Evolutionary conservation across 225 moss, liverwort and hornwort species (phyloP), one percentile per base, ranked within the genome.

Genomic region (Thuidium tamariscinum): DNA sequence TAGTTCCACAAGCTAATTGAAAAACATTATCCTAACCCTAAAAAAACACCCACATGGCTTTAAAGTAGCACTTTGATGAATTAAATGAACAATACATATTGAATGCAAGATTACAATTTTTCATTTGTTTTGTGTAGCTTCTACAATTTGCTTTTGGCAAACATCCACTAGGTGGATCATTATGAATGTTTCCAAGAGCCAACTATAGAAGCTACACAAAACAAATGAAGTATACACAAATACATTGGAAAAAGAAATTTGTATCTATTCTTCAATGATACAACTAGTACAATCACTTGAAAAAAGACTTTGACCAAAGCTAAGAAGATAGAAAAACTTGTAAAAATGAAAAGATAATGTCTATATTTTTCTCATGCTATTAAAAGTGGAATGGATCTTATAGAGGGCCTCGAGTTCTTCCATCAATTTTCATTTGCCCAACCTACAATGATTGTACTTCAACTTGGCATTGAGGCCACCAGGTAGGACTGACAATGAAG

Each of bases 241-340:
- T 71, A 3, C 44, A 3, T 29, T 42, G 4, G 20, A 36, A 41
- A 41, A 23, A 4, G 1, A 39, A 42, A 44, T 16, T 26, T 27
- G n/a, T 70, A 22, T 42, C 16, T 42, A 42, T 42, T 70, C 2
- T 44, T 44, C 44, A 44, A 5, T 5, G 3, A 71, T 27, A 3
- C 2, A 4, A 2, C 2, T 65, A n/a, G 19, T 5, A 37, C 12
- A 5, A 22, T 22, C 6, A 67, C 3, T 37, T 2, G 0, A 2
- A 3, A 66, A 20, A 18, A 19, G 2, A 21, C 36, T 66, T 3
- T 37, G 0, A 66, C 36, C 7, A 56, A 4, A 6, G 7, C 20
- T 32, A 11, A 7, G 1, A 29, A 17, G 17, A 46, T 5, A 29
- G 10, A 1, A 30, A 73, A 32, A 48, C 11, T 73, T 73, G 12